Base-by-base conservation (phyloP, 73 alveolate genomes). In the Urostyla sp. region DNA sequence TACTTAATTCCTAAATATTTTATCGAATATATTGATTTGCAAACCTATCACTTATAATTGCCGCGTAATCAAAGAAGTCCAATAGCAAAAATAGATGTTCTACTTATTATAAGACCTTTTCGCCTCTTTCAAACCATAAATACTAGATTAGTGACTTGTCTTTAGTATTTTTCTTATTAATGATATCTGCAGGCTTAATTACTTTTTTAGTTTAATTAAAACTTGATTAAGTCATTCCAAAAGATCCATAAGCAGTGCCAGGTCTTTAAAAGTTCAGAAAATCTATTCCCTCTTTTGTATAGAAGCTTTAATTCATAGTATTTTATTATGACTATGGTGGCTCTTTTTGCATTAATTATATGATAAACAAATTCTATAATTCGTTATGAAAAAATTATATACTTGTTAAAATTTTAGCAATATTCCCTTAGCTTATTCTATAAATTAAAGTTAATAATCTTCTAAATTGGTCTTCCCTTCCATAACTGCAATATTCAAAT, bases 41-140 rank as follows among this genome's bases (percentile, higher is more conserved):
- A 15, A 76, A 35, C 28, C 75, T 57, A 60, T 76, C 13, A 0
- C 36, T 28, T 26, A 76, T 76, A 30, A 55, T 16, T 16, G 77
- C 35, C 26, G 52, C 20, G 43, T 76, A 76, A 8, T 50, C 48
- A 2, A 66, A 43, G 80, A 66, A 66, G 3, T 66, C 80, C n/a
- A 66, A 28, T 5, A 76, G 18, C 23, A 38, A 59, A 1, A 18
- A 23, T n/a, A 59, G 30, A 61, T 55, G 72, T 11, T 54, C 80
- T 7, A 66, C 21, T 18, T 61, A 23, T 11, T 30, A 37, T 10
- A 28, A 10, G 2, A 76, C 75, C 35, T 76, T 66, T 32, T 80
- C 76, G 0, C 84, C 90, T 66, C 90, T 80, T 67, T 80, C 84
- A 49, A 80, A 63, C 90, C 90, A 80, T 36, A 80, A 51, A n/a